Percentiles rank a stretch among this genome's conserved stretches.
Conservation (phyloP, 768 basidiomycete genomes). For the Russula ochroleuca region DNA sequence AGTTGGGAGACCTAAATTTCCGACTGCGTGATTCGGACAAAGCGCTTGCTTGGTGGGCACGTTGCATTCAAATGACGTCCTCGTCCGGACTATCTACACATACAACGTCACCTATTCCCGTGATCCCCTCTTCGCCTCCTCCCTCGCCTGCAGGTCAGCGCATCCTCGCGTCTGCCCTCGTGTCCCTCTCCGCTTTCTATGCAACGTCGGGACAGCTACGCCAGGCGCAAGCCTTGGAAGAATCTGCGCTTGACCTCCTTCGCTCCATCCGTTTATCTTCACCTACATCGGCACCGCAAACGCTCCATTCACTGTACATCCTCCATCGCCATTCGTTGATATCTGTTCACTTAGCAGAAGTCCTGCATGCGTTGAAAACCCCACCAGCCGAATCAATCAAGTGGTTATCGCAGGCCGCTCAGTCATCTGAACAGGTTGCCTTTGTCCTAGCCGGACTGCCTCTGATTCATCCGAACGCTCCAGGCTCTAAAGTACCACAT, state of each 20-base stretch:
- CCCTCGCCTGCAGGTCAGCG: slow-evolving; percentile 61
- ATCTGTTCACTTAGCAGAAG: slow-evolving; percentile 70
- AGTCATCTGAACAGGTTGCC: slow-evolving; percentile 63
- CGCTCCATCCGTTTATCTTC: slow-evolving; percentile 46
- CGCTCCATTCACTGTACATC: slow-evolving; percentile 60
- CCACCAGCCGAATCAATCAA: slow-evolving; percentile 47
- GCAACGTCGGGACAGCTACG: slow-evolving; percentile 53
- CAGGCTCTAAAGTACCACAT: slow-evolving; percentile 36
- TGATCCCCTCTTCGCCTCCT: slow-evolving; percentile 42
- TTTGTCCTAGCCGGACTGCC: slow-evolving; percentile 47
- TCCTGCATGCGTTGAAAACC: slow-evolving; percentile 48
- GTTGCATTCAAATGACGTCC: slow-evolving; percentile 44
- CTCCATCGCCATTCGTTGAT: slow-evolving; percentile 72
- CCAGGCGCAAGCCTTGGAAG: slow-evolving; percentile 54
- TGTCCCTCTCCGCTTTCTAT: slow-evolving; percentile 69
- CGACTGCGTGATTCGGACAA: slow-evolving; percentile 50
- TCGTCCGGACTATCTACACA: slow-evolving; percentile 35
- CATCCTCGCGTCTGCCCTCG: slow-evolving; percentile 53
- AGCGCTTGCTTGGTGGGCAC: slow-evolving; percentile 66
- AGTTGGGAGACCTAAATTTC: slow-evolving; percentile 62
- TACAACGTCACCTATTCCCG: slow-evolving; percentile 23
- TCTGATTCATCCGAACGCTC: slow-evolving; percentile 35
- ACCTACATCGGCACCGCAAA: slow-evolving; percentile 50
- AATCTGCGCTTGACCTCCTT: slow-evolving; percentile 51
- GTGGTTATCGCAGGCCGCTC: slow-evolving; percentile 56